A percentile compares a stretch with the other conserved stretches of the same genome.
Conservation (phyloP, 164 flowering plant genomes). For the Stephania yunnanensis region DNA sequence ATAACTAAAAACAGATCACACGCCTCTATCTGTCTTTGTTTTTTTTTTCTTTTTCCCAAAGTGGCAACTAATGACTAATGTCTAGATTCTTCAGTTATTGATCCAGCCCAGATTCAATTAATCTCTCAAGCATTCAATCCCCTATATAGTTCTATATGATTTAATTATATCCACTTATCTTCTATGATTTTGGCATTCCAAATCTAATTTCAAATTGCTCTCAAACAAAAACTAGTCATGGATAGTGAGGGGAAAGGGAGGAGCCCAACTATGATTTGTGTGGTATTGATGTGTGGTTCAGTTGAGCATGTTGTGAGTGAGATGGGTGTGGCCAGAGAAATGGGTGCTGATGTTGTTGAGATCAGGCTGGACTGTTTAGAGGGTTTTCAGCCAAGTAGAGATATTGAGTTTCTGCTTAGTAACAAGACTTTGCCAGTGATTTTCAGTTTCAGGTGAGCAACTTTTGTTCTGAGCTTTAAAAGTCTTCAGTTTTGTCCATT, state of each 20-base stretch:
- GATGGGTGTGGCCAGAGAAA: slow-evolving; percentile 41
- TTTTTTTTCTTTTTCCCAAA: too few relatives aligned
- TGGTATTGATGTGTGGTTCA: slow-evolving; percentile 40
- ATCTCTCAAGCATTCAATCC: too few relatives aligned
- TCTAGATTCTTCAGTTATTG: too few relatives aligned
- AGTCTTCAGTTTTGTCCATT: too few relatives aligned
- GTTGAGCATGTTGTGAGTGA: slow-evolving; percentile 38
- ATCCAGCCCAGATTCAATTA: too few relatives aligned
- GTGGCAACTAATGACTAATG: too few relatives aligned
- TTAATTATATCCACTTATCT: too few relatives aligned
- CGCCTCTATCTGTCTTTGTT: too few relatives aligned
- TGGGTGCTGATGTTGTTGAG: slow-evolving; percentile 62
- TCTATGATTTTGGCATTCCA: too few relatives aligned
- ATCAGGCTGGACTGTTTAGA: slow-evolving; percentile 41
- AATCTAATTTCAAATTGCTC: too few relatives aligned
- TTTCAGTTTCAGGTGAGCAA: slow-evolving; percentile 29
- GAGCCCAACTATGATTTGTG: slow-evolving; percentile 41
- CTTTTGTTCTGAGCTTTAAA: neutral
- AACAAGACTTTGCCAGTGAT: slow-evolving; percentile 33
- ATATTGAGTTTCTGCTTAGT: slow-evolving; percentile 33
- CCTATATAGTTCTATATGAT: too few relatives aligned
- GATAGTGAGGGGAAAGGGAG: slow-evolving; percentile 16
- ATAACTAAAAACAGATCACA: too few relatives aligned
- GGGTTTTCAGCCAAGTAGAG: slow-evolving; percentile 30
- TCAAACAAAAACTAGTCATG: slow-evolving; percentile 6